These are phyloP conservation scores for Cryptosporidium felis DNA, from an alignment of 169 alveolate genomes.

Conservation along the genomic window DNA sequence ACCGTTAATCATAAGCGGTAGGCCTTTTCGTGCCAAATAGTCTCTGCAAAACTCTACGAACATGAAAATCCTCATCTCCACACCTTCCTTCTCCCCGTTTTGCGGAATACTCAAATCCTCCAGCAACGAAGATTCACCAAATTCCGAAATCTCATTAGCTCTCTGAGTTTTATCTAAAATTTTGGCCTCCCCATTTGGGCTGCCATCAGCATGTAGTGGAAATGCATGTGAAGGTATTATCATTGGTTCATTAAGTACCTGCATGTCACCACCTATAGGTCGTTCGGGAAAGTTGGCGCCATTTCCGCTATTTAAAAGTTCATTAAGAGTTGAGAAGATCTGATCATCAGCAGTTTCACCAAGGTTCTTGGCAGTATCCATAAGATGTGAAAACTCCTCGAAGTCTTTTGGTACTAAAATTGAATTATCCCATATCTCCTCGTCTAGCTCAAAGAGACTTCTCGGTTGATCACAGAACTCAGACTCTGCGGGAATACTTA, in stretches of 20 bases:
- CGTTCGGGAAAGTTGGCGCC: background rate
- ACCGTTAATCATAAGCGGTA: background rate
- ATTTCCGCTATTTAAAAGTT: background rate
- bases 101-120: background rate
- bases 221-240: constrained; percentile 18
- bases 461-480: constrained; percentile 42
- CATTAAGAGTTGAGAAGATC: constrained; percentile 21
- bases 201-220: background rate
- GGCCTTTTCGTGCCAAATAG: constrained; percentile 21
- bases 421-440: constrained; percentile 40
- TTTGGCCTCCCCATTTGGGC: background rate
- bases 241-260: constrained; percentile 2
- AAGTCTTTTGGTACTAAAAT: constrained; percentile 5
- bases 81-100: background rate
- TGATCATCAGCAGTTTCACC: background rate
- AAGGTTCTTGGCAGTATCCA: background rate
- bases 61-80: constrained; percentile 18
- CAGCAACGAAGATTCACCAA: constrained; percentile 6
- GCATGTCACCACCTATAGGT: background rate
- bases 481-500: background rate
- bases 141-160: constrained; percentile 1
- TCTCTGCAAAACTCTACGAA: constrained; percentile 21
- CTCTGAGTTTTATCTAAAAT: background rate
- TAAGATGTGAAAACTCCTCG: constrained; percentile 41
- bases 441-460: background rate